phyloP scores from a whole-genome alignment of 257 asterid species.

The Penstemon barbatus region DNA sequence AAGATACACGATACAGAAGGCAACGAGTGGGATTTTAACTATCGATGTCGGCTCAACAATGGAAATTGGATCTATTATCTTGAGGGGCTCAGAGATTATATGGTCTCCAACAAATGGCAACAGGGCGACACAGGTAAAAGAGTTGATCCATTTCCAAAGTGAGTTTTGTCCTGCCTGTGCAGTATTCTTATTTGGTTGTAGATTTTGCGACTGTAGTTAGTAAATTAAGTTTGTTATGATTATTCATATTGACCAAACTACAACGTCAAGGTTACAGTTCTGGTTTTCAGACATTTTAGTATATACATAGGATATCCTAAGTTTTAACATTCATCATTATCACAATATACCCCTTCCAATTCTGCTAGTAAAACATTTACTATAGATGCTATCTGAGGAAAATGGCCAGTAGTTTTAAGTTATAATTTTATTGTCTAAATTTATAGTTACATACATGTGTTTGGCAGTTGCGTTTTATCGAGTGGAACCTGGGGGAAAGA shows the following conservation, averaged over 20 bases:
- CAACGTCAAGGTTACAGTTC: not conserved
- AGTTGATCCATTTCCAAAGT: conserved; percentile 1
- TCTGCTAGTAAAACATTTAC: not conserved
- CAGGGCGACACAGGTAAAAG: conserved; percentile 69
- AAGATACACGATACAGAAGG: conserved; percentile 68
- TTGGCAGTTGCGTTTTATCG: conserved; percentile 63
- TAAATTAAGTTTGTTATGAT: not conserved
- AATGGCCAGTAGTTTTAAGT: not conserved
- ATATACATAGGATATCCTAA: not conserved
- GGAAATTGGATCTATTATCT: conserved; percentile 62
- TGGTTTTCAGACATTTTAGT: not conserved
- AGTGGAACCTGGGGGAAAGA: conserved; percentile 61
- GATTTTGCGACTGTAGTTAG: not conserved
- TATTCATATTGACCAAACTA: not conserved
- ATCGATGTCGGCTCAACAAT: conserved; percentile 54
- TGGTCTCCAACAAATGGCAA: conserved; percentile 64
- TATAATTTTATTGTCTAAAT: conserved; percentile 4
- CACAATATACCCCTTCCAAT: not conserved
- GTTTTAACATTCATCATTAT: not conserved
- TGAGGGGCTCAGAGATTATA: conserved; percentile 70
- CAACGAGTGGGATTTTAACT: conserved; percentile 61
- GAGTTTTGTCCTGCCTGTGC: not conserved
- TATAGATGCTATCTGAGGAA: not conserved
- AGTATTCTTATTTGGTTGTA: not conserved
- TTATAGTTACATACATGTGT: not conserved